Evolutionary conservation across 1,284 basidiomycete species (phyloP).

Genomic region (Sporisorium scitamineum): DNA sequence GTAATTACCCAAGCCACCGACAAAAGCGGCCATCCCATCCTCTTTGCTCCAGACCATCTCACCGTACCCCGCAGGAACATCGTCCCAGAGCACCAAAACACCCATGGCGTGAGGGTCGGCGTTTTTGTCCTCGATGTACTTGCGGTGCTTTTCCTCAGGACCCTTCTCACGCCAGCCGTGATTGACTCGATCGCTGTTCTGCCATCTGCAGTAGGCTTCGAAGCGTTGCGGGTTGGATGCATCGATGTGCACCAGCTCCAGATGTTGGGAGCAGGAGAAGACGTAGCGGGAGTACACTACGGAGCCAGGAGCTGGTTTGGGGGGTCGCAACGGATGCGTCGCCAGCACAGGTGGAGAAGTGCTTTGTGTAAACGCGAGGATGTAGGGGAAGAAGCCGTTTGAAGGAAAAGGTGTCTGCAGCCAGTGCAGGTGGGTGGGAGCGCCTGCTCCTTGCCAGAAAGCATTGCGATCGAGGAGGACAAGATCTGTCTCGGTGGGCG

Average conservation of each 20-base stretch:
- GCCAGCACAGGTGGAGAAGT: slow-evolving; percentile 72
- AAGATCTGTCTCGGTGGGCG: slow-evolving; percentile 22
- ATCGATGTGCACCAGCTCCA: slow-evolving; percentile 73
- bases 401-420: slow-evolving; percentile 19
- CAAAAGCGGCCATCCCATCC: slow-evolving; percentile 57
- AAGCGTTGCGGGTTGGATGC: slow-evolving; percentile 71
- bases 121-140: slow-evolving; percentile 71
- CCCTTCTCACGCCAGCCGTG: slow-evolving; percentile 74
- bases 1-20: slow-evolving; percentile 71
- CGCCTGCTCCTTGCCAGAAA: slow-evolving; percentile 75
- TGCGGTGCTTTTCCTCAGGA: slow-evolving; percentile 72
- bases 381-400: slow-evolving; percentile 70
- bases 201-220: slow-evolving; percentile 73
- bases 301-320: slow-evolving; percentile 73
- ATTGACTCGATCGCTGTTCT: slow-evolving; percentile 74
- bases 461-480: slow-evolving; percentile 72
- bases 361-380: slow-evolving; percentile 71
- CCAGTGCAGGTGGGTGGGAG: slow-evolving; percentile 71
- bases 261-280: slow-evolving; percentile 71
- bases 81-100: slow-evolving; percentile 74
- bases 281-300: slow-evolving; percentile 74
- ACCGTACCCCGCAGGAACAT: slow-evolving; percentile 74
- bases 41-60: slow-evolving; percentile 75
- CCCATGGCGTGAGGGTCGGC: slow-evolving; percentile 72
- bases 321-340: slow-evolving; percentile 74